Evolutionary conservation across 1,284 basidiomycete genomes (phyloP).

Genomic region (Mycosarcoma maydis): DNA sequence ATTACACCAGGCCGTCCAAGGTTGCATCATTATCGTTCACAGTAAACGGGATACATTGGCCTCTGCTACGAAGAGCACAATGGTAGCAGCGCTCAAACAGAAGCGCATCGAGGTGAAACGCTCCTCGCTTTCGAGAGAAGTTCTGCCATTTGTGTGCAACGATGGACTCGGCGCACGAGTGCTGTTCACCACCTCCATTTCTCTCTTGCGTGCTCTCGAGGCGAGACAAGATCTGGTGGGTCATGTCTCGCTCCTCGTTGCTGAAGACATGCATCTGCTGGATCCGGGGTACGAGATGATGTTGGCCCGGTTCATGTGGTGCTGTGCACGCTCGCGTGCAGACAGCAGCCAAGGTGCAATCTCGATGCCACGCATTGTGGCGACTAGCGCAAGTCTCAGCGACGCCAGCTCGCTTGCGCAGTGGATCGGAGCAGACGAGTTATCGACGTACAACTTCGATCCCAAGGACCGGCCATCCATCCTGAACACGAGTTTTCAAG

Average conservation of each 20-base stretch:
- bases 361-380: slow-evolving; percentile 75
- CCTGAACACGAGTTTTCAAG: slow-evolving; percentile 76
- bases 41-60: slow-evolving; percentile 23
- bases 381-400: slow-evolving; percentile 79
- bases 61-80: slow-evolving; percentile 10
- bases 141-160: slow-evolving; percentile 15
- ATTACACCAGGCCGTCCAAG: slow-evolving; percentile 10
- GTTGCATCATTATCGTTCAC: slow-evolving; percentile 20
- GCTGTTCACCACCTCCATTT: slow-evolving; percentile 66
- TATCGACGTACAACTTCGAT: slow-evolving; percentile 79
- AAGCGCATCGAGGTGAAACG: slow-evolving; percentile 30
- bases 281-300: slow-evolving; percentile 84
- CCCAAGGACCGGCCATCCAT: slow-evolving; percentile 85
- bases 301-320: slow-evolving; percentile 71
- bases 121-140: slow-evolving; percentile 24
- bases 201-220: slow-evolving; percentile 62
- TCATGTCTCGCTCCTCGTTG: slow-evolving; percentile 73
- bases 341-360: not conserved
- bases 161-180: slow-evolving; percentile 42
- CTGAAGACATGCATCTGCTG: slow-evolving; percentile 87
- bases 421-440: slow-evolving; percentile 81
- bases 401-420: slow-evolving; percentile 82
- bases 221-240: slow-evolving; percentile 11
- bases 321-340: not conserved
- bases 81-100: slow-evolving; percentile 23